Percentiles rank a stretch among this genome's conserved stretches.
These are phyloP conservation scores for Russula vinacea DNA, from an alignment of 768 basidiomycete species.

Conservation along the genomic window DNA sequence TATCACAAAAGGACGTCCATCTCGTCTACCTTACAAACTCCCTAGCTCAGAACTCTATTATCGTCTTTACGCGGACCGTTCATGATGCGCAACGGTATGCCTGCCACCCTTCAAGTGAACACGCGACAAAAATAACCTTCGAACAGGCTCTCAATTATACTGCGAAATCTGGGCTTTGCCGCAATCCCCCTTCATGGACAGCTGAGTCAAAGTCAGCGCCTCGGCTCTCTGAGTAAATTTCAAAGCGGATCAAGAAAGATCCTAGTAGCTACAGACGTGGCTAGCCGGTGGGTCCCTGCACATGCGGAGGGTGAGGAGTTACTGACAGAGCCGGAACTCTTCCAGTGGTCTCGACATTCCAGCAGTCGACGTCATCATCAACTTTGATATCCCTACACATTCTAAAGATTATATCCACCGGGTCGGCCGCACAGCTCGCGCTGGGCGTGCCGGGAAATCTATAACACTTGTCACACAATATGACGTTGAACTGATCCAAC, in stretches of 20 bases:
- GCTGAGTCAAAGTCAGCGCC: conserved; percentile 86
- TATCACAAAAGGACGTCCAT: conserved; percentile 88
- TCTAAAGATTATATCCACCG: conserved; percentile 99
- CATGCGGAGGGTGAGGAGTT: background rate
- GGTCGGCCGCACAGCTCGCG: conserved; percentile 95
- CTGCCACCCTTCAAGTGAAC: background rate
- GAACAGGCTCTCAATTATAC: conserved; percentile 75
- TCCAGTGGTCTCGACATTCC: conserved; percentile 91
- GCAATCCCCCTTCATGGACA: conserved; percentile 96
- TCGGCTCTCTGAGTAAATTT: conserved; percentile 93
- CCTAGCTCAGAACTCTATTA: conserved; percentile 87
- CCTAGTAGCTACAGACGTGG: conserved; percentile 94
- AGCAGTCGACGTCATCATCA: conserved; percentile 93
- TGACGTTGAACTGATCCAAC: conserved; percentile 92
- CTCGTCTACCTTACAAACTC: conserved; percentile 86
- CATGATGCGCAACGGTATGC: conserved; percentile 81
- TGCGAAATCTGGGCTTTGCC: conserved; percentile 88
- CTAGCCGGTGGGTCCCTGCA: conserved; percentile 63
- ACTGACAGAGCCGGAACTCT: background rate
- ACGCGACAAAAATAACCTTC: background rate
- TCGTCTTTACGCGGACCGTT: conserved; percentile 95
- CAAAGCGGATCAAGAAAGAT: conserved; percentile 90
- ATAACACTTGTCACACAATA: conserved; percentile 99
- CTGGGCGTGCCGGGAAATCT: conserved; percentile 94
- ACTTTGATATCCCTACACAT: conserved; percentile 96